A percentile compares a stretch with the other conserved stretches of the same genome.
Conservation (phyloP, 345 rosid genomes). For the Lenwebbia sp. region DNA sequence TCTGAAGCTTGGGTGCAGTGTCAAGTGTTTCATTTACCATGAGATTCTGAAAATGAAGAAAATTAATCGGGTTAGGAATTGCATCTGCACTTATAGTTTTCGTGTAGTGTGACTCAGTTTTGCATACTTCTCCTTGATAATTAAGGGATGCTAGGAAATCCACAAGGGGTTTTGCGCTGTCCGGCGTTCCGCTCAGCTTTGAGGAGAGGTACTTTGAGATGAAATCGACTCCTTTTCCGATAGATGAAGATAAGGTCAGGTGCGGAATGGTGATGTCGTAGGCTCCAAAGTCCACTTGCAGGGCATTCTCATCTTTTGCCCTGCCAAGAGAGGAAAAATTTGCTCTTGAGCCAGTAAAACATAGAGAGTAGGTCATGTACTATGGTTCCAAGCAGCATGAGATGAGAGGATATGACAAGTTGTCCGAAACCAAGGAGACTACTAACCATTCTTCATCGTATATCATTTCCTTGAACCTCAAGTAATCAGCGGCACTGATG, state of each 20-base stretch:
- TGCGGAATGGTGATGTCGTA: conserved; percentile 47
- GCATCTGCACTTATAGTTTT: neutral
- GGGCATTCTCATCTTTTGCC: conserved; percentile 73
- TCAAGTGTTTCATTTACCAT: conserved; percentile 56
- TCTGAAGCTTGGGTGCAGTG: conserved; percentile 50
- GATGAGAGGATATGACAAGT: neutral
- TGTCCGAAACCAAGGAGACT: neutral
- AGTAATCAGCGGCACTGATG: conserved; percentile 48
- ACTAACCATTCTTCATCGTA: conserved; percentile 64
- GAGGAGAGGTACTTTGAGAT: conserved; percentile 58
- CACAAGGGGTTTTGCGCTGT: conserved; percentile 29
- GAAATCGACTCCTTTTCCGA: conserved; percentile 65
- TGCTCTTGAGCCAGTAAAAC: neutral
- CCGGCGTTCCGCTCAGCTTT: conserved; percentile 27
- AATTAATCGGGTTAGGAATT: neutral
- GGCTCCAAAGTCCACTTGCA: conserved; percentile 79
- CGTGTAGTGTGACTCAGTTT: neutral
- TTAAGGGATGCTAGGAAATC: conserved; percentile 54
- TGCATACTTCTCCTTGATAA: conserved; percentile 65
- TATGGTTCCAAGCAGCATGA: neutral
- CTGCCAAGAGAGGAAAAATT: conserved; percentile 13
- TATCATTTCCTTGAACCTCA: conserved; percentile 63
- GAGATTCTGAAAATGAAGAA: conserved; percentile 34
- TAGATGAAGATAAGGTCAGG: conserved; percentile 59
- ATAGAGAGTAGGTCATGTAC: neutral